A percentile compares a stretch with the other conserved stretches of the same genome.
Conservation (phyloP, 768 basidiomycete genomes). For the Suillus bovinus region DNA sequence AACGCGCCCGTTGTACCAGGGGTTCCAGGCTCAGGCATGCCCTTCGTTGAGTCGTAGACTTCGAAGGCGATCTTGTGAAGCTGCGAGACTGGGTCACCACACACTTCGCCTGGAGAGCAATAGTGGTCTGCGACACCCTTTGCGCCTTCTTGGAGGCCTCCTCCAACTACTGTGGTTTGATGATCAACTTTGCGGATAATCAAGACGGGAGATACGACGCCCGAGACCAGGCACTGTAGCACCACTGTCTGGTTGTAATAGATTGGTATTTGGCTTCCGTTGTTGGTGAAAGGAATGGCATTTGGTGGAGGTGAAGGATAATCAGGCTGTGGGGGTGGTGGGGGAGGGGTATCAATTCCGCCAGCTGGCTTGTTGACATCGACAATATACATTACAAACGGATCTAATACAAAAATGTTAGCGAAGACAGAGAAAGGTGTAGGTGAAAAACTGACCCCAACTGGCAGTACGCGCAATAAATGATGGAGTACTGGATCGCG, state of each 20-base stretch:
- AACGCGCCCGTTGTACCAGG: slow-evolving; percentile 81
- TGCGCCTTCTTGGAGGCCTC: slow-evolving; percentile 84
- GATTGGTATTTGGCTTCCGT: slow-evolving; percentile 84
- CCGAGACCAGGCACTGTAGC: slow-evolving; percentile 90
- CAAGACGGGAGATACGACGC: slow-evolving; percentile 89
- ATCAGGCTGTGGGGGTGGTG: slow-evolving; percentile 81
- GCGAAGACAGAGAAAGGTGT: slow-evolving; percentile 13
- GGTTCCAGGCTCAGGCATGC: slow-evolving; percentile 72
- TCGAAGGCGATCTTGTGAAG: slow-evolving; percentile 95
- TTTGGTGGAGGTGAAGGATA: slow-evolving; percentile 93
- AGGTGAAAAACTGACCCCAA: slow-evolving; percentile 62
- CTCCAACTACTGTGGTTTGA: slow-evolving; percentile 86
- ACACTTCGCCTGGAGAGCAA: slow-evolving; percentile 81
- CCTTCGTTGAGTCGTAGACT: slow-evolving; percentile 73
- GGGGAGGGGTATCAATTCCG: slow-evolving; percentile 74
- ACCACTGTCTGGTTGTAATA: slow-evolving; percentile 98
- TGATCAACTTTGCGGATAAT: slow-evolving; percentile 95
- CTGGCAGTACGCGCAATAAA: slow-evolving; percentile 89
- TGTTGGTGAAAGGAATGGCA: slow-evolving; percentile 82
- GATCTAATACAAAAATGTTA: slow-evolving; percentile 47
- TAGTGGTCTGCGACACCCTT: slow-evolving; percentile 84
- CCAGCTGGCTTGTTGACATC: slow-evolving; percentile 85
- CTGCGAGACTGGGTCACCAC: slow-evolving; percentile 93
- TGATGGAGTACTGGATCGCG: slow-evolving; percentile 72
- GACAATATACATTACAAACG: slow-evolving; percentile 97